phyloP scores from a whole-genome alignment of 2,329 filamentous ascomycete genomes.

The Orbilia quercus region DNA sequence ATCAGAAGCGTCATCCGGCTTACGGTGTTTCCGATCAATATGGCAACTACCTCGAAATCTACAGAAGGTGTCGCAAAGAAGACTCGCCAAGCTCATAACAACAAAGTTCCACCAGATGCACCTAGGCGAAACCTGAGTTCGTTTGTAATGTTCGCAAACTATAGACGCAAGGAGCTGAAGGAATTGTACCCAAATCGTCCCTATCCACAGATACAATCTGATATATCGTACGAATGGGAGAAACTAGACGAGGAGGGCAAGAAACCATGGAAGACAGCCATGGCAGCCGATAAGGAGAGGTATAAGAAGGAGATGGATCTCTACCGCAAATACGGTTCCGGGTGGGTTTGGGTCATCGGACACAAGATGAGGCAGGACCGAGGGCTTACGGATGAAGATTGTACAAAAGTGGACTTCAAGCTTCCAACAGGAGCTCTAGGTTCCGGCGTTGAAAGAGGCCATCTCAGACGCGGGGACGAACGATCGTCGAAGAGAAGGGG shows the following conservation, averaged over 20 bases:
- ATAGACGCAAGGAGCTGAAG: slow-evolving; percentile 36
- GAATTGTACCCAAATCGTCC: slow-evolving; percentile 28
- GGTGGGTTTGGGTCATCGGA: slow-evolving; percentile 50
- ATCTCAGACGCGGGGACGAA: background rate
- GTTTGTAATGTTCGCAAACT: slow-evolving; percentile 55
- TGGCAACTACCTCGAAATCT: slow-evolving; percentile 21
- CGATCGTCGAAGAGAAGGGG: background rate
- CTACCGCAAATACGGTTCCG: slow-evolving; percentile 43
- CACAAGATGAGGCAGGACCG: slow-evolving; percentile 36
- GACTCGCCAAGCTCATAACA: slow-evolving; percentile 48
- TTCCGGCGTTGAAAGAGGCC: background rate
- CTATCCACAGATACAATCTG: slow-evolving; percentile 47
- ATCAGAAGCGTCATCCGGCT: background rate
- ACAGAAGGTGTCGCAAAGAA: slow-evolving; percentile 31
- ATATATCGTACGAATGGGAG: slow-evolving; percentile 51
- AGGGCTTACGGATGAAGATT: slow-evolving; percentile 50
- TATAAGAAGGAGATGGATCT: slow-evolving; percentile 52
- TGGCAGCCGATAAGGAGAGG: slow-evolving; percentile 48
- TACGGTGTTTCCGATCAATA: background rate
- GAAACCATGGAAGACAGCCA: slow-evolving; percentile 32
- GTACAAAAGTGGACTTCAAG: slow-evolving; percentile 28
- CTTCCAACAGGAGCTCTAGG: background rate
- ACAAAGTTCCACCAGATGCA: slow-evolving; percentile 54
- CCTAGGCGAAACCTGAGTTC: slow-evolving; percentile 55
- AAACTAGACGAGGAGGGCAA: slow-evolving; percentile 37